These are phyloP conservation scores for Penicillium maclennaniae DNA, from an alignment of 495 filamentous ascomycete species.

Conservation along the genomic window DNA sequence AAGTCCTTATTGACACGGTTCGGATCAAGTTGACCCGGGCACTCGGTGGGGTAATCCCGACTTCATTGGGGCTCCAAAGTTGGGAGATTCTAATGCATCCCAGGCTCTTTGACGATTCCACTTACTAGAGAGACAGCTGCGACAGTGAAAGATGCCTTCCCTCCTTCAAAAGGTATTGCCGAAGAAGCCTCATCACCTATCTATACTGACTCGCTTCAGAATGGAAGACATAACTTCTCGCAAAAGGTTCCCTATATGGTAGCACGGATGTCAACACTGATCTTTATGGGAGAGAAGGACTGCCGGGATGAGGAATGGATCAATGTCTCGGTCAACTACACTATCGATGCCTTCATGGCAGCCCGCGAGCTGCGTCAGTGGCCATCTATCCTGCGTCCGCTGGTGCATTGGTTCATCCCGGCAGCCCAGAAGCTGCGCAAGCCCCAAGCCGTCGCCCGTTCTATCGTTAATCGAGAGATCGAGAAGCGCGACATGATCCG, in stretches of 20 bases:
- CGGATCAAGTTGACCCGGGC: constrained; percentile 48
- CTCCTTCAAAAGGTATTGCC: constrained; percentile 33
- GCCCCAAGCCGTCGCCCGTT: constrained; percentile 20
- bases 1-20: constrained; percentile 30
- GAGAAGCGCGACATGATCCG: constrained; percentile 21
- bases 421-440: constrained; percentile 24
- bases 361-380: constrained; percentile 30
- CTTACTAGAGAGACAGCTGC: constrained; percentile 41
- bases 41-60: constrained; percentile 25
- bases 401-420: constrained; percentile 39
- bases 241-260: constrained; percentile 42
- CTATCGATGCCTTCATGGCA: constrained; percentile 45
- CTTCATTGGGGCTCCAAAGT: neutral
- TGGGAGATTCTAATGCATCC: neutral
- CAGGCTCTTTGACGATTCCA: constrained; percentile 35
- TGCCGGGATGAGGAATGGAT: constrained; percentile 56
- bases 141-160: constrained; percentile 36
- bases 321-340: constrained; percentile 53
- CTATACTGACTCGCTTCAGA: constrained; percentile 15
- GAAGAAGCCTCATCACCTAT: neutral
- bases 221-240: constrained; percentile 30
- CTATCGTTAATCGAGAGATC: constrained; percentile 34
- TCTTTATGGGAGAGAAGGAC: constrained; percentile 54
- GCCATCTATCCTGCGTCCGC: constrained; percentile 33
- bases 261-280: constrained; percentile 52